Evolutionary conservation across 768 basidiomycete species (phyloP).

Genomic region (Trametes sanguinea): DNA sequence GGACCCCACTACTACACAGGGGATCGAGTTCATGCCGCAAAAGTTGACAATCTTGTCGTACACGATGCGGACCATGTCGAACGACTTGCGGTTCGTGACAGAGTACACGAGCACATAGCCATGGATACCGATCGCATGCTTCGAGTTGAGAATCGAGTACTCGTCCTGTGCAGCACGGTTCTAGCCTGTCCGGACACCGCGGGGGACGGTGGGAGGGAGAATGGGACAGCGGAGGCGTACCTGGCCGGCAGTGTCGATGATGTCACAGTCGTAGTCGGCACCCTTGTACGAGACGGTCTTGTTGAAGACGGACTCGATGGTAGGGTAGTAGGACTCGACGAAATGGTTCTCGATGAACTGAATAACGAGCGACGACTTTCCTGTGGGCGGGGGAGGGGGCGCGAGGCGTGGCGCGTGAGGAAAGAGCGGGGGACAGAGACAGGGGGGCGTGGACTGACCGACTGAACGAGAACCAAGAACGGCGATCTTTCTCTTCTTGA

Average conservation of each 20-base stretch:
- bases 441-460: constrained; percentile 52
- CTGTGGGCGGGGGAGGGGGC: constrained; percentile 42
- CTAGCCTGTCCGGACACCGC: constrained; percentile 3
- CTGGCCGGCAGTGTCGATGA: constrained; percentile 98
- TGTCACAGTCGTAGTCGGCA: constrained; percentile 92
- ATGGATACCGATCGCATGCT: constrained; percentile 96
- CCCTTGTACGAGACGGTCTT: constrained; percentile 89
- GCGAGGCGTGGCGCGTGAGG: neutral
- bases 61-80: constrained; percentile 92
- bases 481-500: constrained; percentile 88
- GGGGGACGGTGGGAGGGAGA: constrained; percentile 7
- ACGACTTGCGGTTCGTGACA: constrained; percentile 84
- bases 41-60: constrained; percentile 94
- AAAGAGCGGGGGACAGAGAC: constrained; percentile 10
- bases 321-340: constrained; percentile 92
- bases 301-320: constrained; percentile 85
- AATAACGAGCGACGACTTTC: constrained; percentile 90
- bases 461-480: constrained; percentile 87
- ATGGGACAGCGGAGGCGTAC: constrained; percentile 43
- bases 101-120: constrained; percentile 97
- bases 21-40: constrained; percentile 79
- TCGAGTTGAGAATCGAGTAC: constrained; percentile 89
- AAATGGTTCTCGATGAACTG: constrained; percentile 95
- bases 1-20: constrained; percentile 93
- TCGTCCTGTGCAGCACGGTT: constrained; percentile 66